Percentiles rank a stretch among this genome's conserved stretches.
These are phyloP conservation scores for Sungouiozyma ichnusensis DNA, from an alignment of 805 yeast species.

Conservation along the genomic window DNA sequence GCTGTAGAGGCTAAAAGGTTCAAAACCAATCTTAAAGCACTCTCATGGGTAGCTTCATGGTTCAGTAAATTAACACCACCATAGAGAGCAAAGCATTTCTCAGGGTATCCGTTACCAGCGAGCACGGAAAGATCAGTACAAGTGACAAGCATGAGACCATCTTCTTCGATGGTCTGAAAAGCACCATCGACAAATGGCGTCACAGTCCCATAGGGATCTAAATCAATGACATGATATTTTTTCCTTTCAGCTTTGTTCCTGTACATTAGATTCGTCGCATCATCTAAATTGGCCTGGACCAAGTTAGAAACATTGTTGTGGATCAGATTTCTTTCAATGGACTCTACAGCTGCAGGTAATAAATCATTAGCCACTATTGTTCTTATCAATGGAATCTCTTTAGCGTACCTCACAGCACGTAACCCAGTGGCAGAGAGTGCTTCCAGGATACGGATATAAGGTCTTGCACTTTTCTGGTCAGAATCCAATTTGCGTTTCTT, in stretches of 20 bases:
- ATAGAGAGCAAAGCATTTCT: conserved; percentile 87
- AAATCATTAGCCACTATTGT: conserved; percentile 84
- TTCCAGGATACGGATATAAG: conserved; percentile 65
- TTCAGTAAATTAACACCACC: conserved; percentile 85
- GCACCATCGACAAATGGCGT: conserved; percentile 94
- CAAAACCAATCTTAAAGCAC: conserved; percentile 78
- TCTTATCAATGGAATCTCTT: conserved; percentile 71
- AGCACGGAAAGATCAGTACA: conserved; percentile 94
- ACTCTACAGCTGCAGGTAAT: conserved; percentile 71
- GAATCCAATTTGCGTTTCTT: conserved; percentile 22
- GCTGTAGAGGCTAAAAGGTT: conserved; percentile 71
- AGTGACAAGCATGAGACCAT: conserved; percentile 79
- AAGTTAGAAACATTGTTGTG: conserved; percentile 49
- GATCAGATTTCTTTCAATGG: conserved; percentile 61
- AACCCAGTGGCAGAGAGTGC: conserved; percentile 93
- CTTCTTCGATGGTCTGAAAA: conserved; percentile 69
- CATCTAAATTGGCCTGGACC: conserved; percentile 67
- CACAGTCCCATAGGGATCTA: conserved; percentile 97
- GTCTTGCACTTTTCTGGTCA: conserved; percentile 12
- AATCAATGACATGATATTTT: conserved; percentile 74
- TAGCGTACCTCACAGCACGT: conserved; percentile 86
- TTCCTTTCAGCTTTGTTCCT: conserved; percentile 31
- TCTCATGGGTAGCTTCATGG: conserved; percentile 79
- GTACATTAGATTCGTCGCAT: conserved; percentile 82
- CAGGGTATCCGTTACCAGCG: conserved; percentile 95